These are phyloP conservation scores for Phytopythium cucurbitacearum DNA, from an alignment of 352 stramenopile species.

Conservation along the genomic window DNA sequence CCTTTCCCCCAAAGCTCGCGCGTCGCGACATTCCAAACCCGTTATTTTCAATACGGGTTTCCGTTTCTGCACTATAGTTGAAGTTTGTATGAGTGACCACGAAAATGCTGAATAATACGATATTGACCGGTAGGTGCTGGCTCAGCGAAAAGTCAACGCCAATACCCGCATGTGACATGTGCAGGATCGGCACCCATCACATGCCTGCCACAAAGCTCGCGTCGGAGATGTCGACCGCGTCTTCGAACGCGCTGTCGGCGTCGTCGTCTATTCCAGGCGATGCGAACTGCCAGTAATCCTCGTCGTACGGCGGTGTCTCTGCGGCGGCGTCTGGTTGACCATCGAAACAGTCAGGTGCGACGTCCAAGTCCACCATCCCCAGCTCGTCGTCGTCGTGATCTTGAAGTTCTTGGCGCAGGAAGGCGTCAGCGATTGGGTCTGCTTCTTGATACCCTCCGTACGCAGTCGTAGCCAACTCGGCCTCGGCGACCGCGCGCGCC, in stretches of 20 bases:
- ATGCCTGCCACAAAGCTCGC: too few relatives aligned
- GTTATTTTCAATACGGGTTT: too few relatives aligned
- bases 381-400: slow-evolving; percentile 7
- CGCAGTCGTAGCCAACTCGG: slow-evolving; percentile 11
- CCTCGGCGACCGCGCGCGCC: slow-evolving; percentile 47
- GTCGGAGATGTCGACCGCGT: slow-evolving; percentile 12
- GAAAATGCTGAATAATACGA: too few relatives aligned
- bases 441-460: background rate
- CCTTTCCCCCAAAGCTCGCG: too few relatives aligned
- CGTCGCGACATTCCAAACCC: too few relatives aligned
- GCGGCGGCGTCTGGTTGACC: background rate
- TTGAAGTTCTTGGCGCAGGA: slow-evolving; percentile 1
- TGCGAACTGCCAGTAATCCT: background rate
- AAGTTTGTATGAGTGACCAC: too few relatives aligned
- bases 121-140: too few relatives aligned
- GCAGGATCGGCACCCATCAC: too few relatives aligned
- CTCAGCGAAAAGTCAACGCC: too few relatives aligned
- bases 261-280: slow-evolving; percentile 5
- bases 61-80: too few relatives aligned
- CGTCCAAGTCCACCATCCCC: background rate
- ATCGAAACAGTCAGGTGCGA: too few relatives aligned
- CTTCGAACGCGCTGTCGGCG: slow-evolving; percentile 24
- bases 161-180: too few relatives aligned
- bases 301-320: background rate
- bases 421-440: background rate